Conservation (phyloP, 2,329 filamentous ascomycete genomes). For the Sporothrix brunneoviolacea region DNA sequence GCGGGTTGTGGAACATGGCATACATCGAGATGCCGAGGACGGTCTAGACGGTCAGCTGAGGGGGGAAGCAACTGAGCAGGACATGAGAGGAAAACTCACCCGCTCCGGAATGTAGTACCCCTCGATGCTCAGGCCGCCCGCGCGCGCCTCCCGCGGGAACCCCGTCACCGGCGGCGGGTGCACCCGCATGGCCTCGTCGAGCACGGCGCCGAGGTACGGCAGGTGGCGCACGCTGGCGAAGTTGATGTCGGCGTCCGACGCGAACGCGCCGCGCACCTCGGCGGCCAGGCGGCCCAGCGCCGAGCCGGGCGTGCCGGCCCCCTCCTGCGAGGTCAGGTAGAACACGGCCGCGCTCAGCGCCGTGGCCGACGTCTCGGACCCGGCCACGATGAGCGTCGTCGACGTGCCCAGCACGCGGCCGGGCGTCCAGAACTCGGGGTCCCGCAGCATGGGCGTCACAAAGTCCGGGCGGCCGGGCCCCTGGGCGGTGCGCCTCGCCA, state of each 20-base stretch:
- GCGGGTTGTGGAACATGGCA: conserved; percentile 29
- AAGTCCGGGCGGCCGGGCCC: conserved; percentile 15
- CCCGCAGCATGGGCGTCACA: conserved; percentile 13
- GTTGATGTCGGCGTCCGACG: conserved; percentile 28
- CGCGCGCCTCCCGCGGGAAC: conserved; percentile 22
- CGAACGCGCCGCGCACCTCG: conserved; percentile 37
- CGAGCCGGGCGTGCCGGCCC: background rate
- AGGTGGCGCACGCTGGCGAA: conserved; percentile 24
- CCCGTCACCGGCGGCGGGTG: conserved; percentile 28
- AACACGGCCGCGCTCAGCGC: conserved; percentile 34
- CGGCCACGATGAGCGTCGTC: conserved; percentile 35
- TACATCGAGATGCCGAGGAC: conserved; percentile 23
- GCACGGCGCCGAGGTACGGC: conserved; percentile 28
- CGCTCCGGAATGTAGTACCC: conserved; percentile 12
- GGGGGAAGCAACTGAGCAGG: no score
- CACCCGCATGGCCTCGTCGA: conserved; percentile 30
- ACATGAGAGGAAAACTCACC: no score
- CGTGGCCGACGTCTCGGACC: conserved; percentile 46
- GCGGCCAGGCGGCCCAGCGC: conserved; percentile 29
- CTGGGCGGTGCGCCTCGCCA: conserved; percentile 5
- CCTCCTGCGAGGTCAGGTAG: conserved; percentile 32
- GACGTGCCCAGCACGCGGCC: conserved; percentile 9
- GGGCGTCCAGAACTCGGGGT: conserved; percentile 1
- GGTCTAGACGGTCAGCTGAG: no score
- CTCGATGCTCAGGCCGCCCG: conserved; percentile 6